Conservation (phyloP, 805 yeast species). For the Ascoidea tarda region DNA sequence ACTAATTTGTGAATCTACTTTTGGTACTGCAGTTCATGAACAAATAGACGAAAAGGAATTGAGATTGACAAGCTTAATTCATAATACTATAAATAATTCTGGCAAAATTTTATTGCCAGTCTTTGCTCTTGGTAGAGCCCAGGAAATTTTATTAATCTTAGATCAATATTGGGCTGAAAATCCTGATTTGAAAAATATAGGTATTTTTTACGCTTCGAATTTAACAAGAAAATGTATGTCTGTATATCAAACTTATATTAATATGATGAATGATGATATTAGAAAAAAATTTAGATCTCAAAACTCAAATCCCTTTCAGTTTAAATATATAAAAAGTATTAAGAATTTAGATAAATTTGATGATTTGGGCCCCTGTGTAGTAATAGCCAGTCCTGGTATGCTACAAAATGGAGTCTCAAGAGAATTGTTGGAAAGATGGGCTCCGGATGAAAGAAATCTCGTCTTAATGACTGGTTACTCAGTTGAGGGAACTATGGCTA, state of each 20-base stretch:
- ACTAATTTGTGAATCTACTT: slow-evolving; percentile 87
- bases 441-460: slow-evolving; percentile 87
- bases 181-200: slow-evolving; percentile 68
- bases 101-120: slow-evolving; percentile 91
- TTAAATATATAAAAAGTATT: slow-evolving; percentile 71
- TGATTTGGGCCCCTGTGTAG: slow-evolving; percentile 92
- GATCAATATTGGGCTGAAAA: slow-evolving; percentile 92
- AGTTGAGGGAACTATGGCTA: slow-evolving; percentile 97
- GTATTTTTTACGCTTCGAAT: slow-evolving; percentile 82
- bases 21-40: slow-evolving; percentile 95
- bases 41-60: slow-evolving; percentile 78
- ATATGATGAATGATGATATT: slow-evolving; percentile 93
- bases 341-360: slow-evolving; percentile 73
- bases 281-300: slow-evolving; percentile 63
- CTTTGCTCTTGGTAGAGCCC: slow-evolving; percentile 94
- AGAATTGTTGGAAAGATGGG: slow-evolving; percentile 87
- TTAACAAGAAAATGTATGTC: slow-evolving; percentile 95
- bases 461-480: slow-evolving; percentile 92
- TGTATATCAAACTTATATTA: slow-evolving; percentile 90
- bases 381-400: slow-evolving; percentile 98
- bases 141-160: slow-evolving; percentile 74
- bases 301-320: slow-evolving; percentile 79
- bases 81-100: slow-evolving; percentile 71
- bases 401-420: slow-evolving; percentile 91
- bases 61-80: slow-evolving; percentile 68